These are phyloP conservation scores for Fistulifera pelliculosa DNA, from an alignment of 108 stramenopile species.

Conservation along the genomic window DNA sequence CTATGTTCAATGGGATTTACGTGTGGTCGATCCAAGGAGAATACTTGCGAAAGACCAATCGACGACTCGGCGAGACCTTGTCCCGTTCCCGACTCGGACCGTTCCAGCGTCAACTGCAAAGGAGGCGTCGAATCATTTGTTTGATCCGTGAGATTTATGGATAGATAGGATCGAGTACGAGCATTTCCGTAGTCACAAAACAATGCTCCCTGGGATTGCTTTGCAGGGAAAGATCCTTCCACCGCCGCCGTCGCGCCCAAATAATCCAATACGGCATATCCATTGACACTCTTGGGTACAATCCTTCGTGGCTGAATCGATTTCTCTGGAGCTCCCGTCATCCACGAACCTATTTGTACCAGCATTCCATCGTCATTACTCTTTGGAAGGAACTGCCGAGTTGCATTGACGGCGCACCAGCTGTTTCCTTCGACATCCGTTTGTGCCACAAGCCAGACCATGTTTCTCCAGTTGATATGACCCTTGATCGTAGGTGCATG, in stretches of 20 bases:
- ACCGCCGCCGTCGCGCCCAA: neutral
- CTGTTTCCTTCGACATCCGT: neutral
- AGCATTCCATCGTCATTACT: no score
- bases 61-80: neutral
- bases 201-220: neutral
- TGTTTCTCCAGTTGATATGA: neutral
- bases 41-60: constrained; percentile 6
- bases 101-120: constrained; percentile 6
- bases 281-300: neutral
- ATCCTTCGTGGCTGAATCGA: neutral
- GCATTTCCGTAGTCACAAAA: neutral
- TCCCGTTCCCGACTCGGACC: neutral
- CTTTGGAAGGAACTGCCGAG: neutral
- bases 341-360: neutral
- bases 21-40: constrained; percentile 10
- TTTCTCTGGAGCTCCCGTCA: neutral
- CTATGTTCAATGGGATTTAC: constrained; percentile 8
- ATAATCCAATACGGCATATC: neutral
- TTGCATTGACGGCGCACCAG: neutral
- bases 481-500: neutral
- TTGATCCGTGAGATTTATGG: neutral
- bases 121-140: neutral
- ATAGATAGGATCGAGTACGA: neutral
- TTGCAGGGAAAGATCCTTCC: neutral
- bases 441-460: no score